Base-by-base conservation (phyloP, 176 grass and related monocot species). In the Aegilops umbellulata region DNA sequence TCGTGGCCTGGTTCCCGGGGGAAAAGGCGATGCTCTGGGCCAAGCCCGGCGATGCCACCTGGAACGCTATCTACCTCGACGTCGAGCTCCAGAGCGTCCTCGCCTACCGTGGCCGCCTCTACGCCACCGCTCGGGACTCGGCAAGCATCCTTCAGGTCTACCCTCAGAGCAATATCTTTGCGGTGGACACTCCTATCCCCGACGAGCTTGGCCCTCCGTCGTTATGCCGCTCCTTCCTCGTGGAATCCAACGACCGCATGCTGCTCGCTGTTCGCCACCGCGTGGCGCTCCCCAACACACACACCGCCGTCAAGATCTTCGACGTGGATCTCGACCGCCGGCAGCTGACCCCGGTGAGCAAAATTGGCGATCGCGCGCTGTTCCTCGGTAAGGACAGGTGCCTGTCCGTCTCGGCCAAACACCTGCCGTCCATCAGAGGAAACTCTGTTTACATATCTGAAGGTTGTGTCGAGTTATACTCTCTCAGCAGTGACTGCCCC, bases 1-100 rank as follows among this genome's bases (percentile, higher is more conserved):
- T 82, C 4, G 30, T 86, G 23, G 62, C 80, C 11, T 90, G 60
- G 82, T 90, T 84, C 51, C 65, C 36, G 14, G n/a, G 14, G 53
- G 19, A 57, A 20, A 57, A 57, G 53, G 17, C 31, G 3, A 10
- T 85, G 8, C 36, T 85, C 55, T 58, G 74, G 29, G 81, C 83
- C 12, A 84, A 74, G 44, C 83, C 83, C 4, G 31, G 58, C 11
- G 75, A 62, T 23, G 10, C 26, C 16, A 11, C 0, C 35, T 90
- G 88, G 88, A 38, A 55, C 14, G 17, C 19, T 16, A 32, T 86
- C 29, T 0, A 27, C 39, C 83, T 58, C 46, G 22, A 17, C 66
- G 4, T 72, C 46, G 15, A 58, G 7, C 69, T 87, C 32, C 27
- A 19, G 44, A 58, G 38, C 13, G 85, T 69, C 12, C 8, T 82